A percentile compares a stretch with the other conserved stretches of the same genome.
Evolutionary conservation across 2,329 filamentous ascomycete species (phyloP).

Genomic region (Neonectria coccinea): DNA sequence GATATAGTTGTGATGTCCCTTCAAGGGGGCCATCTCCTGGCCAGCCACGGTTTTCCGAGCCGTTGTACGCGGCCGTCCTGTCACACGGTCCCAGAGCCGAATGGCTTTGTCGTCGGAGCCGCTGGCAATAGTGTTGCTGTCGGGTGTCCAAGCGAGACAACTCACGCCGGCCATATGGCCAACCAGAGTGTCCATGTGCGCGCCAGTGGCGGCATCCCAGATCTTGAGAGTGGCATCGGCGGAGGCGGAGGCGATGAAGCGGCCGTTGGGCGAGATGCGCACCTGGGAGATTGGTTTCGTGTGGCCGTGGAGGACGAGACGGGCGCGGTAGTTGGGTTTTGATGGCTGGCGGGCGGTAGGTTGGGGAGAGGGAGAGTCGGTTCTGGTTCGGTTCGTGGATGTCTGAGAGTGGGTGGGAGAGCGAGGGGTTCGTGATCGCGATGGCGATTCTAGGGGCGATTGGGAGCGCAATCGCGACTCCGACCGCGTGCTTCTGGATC

Average conservation of each 20-base stretch:
- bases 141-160: constrained; percentile 93
- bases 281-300: constrained; percentile 83
- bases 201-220: constrained; percentile 84
- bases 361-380: constrained; percentile 46
- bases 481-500: constrained; percentile 52
- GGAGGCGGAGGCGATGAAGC: constrained; percentile 89
- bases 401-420: constrained; percentile 47
- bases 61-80: constrained; percentile 65
- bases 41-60: constrained; percentile 52
- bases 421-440: constrained; percentile 47
- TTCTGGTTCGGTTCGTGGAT: constrained; percentile 49
- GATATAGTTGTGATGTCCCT: constrained; percentile 96
- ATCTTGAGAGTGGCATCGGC: constrained; percentile 92
- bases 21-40: constrained; percentile 68
- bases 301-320: constrained; percentile 82
- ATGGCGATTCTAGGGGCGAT: constrained; percentile 48
- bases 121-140: constrained; percentile 87
- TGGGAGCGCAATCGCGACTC: constrained; percentile 50
- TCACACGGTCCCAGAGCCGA: constrained; percentile 85
- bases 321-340: constrained; percentile 74
- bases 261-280: constrained; percentile 90
- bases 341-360: constrained; percentile 62
- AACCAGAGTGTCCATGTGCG: constrained; percentile 87
- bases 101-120: constrained; percentile 98
- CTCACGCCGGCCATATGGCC: constrained; percentile 94